Evolutionary conservation across 768 basidiomycete species (phyloP), one percentile per base, ranked within the genome.

Genomic region (Leccinellum luteum): DNA sequence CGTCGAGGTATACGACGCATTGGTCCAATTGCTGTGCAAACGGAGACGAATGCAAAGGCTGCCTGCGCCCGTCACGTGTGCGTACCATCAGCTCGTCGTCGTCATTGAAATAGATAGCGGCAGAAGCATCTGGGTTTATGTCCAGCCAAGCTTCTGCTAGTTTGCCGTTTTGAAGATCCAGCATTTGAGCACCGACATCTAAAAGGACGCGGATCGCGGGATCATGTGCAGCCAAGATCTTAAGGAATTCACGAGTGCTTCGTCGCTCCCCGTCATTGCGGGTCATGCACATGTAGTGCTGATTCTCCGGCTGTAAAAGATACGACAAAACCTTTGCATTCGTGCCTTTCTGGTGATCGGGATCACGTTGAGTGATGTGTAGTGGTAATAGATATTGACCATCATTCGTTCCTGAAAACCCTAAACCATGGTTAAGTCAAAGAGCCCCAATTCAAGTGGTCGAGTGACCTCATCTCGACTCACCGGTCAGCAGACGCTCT

Each of bases 111-210:
- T 73, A 71, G 19, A 73, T 52, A 1, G 70, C 73, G 0, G 62
- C 70, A 41, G 30, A 30, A 4, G 53, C 49, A 17, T 56, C 51
- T 0, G 12, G 13, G 23, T 47, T 50, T 31, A 63, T 54, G 14
- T 49, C 21, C 3, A 84, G 70, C 83, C 82, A 84, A 6, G 60
- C 47, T 17, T 54, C 27, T 2, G 72, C 78, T 2, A 84, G 51
- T 23, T 79, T 63, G 1, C 53, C 23, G 51, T 81, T 84, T 17
- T 68, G 64, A 54, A 79, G 59, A 43, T 84, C 81, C 3, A 84
- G 71, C 54, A 84, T 78, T 60, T 84, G 82, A 0, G 82, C 81
- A 0, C 82, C 83, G 8, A 84, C 79, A 52, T 84, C 82, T 3
- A 84, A 64, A 23, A 84, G 63, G 14, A 83, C 78, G 34, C 73